Base-by-base conservation (phyloP, 108 stramenopile species). In the Cyclotella atomus region DNA sequence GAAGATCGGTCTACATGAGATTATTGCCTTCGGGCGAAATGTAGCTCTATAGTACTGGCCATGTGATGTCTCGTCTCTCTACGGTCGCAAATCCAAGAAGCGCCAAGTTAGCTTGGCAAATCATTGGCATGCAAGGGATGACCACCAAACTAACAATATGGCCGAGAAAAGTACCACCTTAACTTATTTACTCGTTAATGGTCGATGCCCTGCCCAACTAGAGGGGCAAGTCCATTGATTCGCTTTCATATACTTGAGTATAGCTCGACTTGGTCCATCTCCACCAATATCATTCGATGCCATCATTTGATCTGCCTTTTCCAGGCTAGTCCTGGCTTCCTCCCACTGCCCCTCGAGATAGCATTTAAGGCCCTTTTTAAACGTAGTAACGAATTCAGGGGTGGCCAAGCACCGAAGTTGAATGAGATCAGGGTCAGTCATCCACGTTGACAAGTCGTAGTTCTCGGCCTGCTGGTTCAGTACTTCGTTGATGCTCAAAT, bases 341-440 rank as follows among this genome's bases (percentile, higher is more conserved):
- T 78, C 46, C 96, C 96, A 97, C 32, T 90, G 77, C 21, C 95
- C 93, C 0, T 45, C 66, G 14, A 94, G 57, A 60, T 95, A 97
- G 28, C 57, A 33, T 16, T 90, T 75, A 36, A 89, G 64, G 2
- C 92, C 96, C 55, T 78, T 76, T 9, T 87, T 85, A 69, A 87
- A 93, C 12, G 68, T 77, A 29, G 78, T 75, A 23, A 77, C 9
- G 72, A 97, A 97, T 41, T 93, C 87, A 19, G 82, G 81, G 19
- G 89, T 88, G 0, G 89, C 84, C 55, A 92, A 89, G n/a, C 88
- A 85, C 28, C 95, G 71, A 74, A 97, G 89, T 41, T 87, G 81
- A 27, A 52, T 44, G 10, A 97, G 66, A 73, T 97, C 96, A 41
- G 87, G 90, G 83, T 97, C 96, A 0, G 71, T 81, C 54, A 83